Evolutionary conservation across 2,329 filamentous ascomycete genomes (phyloP).

Genomic region (Fusarium succisae): DNA sequence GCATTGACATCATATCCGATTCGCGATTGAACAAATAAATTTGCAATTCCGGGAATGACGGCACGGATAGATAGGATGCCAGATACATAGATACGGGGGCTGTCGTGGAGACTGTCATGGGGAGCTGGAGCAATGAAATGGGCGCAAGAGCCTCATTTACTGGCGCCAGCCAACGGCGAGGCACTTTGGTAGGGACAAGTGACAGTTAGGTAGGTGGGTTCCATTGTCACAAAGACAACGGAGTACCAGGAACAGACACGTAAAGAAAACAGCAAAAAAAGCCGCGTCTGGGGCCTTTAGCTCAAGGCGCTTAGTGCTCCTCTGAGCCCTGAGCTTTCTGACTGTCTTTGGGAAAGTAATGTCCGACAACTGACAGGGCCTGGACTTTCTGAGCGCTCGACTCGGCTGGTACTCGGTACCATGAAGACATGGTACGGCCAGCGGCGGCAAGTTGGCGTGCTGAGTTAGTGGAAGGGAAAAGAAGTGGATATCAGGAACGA

Average conservation of each 20-base stretch:
- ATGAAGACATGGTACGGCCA: slow-evolving; percentile 37
- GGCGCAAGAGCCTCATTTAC: slow-evolving; percentile 39
- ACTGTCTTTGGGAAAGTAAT: slow-evolving; percentile 33
- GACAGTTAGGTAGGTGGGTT: slow-evolving; percentile 38
- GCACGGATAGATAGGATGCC: slow-evolving; percentile 40
- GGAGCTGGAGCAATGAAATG: slow-evolving; percentile 8
- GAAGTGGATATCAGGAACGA: slow-evolving; percentile 36
- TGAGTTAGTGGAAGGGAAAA: slow-evolving; percentile 27
- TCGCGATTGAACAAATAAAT: slow-evolving; percentile 14
- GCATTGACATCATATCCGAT: slow-evolving; percentile 41
- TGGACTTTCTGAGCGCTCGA: slow-evolving; percentile 26
- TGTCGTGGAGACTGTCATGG: slow-evolving; percentile 12
- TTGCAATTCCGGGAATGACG: slow-evolving; percentile 40
- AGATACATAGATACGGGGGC: slow-evolving; percentile 7
- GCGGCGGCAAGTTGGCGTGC: slow-evolving; percentile 39
- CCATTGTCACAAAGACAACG: slow-evolving; percentile 31
- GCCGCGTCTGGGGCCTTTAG: slow-evolving; percentile 34
- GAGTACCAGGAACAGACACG: slow-evolving; percentile 25
- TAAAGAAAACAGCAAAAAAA: slow-evolving; percentile 41
- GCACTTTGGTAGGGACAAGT: slow-evolving; percentile 30
- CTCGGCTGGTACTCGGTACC: slow-evolving; percentile 24
- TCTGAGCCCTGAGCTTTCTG: neutral
- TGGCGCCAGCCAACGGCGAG: slow-evolving; percentile 22
- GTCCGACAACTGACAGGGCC: slow-evolving; percentile 40
- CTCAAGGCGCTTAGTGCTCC: slow-evolving; percentile 24